Base-by-base conservation (phyloP, 2,329 filamentous ascomycete genomes). In the Fusarium citri region DNA sequence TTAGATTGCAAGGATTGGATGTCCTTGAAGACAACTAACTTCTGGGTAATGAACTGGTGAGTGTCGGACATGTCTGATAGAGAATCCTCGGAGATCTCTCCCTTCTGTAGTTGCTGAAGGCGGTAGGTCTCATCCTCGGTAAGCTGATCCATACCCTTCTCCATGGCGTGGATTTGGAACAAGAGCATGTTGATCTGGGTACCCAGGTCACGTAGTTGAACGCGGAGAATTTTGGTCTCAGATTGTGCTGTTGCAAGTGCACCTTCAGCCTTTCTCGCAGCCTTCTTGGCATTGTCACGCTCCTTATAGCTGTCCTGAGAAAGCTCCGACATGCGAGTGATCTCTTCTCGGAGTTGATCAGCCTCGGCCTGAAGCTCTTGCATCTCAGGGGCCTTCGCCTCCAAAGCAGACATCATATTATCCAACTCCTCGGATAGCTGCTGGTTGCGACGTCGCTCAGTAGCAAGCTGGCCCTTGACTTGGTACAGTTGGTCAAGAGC, bases 111-210 rank as follows among this genome's bases (percentile, higher is more conserved):
- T 69, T 91, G 91, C 78, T 97, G 89, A 40, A 97, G 86, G 64
- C 94, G 91, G 48, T 89, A 84, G 23, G 89, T 88, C 72, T 97
- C 93, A 66, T 93, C 90, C 1, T 89, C 84, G 9, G 86, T 89
- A 48, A 97, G 85, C 58, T 90, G 86, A 41, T 91, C 90, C 48
- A 92, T 81, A 25, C 94, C 95, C 78, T 93, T 92, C 74, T 97
- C 92, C 57, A 90, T 89, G 22, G 93, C 89, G 75, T 97, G 91
- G 60, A 94, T 87, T 79, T 97, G 95, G 79, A 97, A 92, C 7
- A 98, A 86, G 8, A 99, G 87, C 76, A 97, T 91, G 78, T 97
- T 97, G 69, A 98, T 89, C 79, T 99, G 94, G 2, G 92, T 91
- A 74, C 94, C 94, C 22, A 97, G 86, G 78, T 98, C 96, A 34